Conservation (phyloP, 2,329 filamentous ascomycete genomes). For the Phyllosticta citrichinensis region DNA sequence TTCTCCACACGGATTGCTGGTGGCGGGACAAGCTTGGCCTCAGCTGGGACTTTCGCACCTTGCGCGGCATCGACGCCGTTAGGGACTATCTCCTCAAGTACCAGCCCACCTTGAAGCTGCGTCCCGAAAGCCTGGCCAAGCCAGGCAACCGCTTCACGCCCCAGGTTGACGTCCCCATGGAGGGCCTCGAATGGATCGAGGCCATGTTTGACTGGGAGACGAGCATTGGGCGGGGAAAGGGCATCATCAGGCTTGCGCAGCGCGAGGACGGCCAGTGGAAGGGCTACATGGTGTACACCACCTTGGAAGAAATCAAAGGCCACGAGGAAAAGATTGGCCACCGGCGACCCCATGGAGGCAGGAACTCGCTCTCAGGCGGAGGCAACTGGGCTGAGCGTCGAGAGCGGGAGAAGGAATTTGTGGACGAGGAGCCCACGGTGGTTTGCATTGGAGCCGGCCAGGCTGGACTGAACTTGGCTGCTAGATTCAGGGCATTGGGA, state of each 20-base stretch:
- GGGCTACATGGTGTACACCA: constrained; percentile 54
- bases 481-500: constrained; percentile 31
- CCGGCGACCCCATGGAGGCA: constrained; percentile 46
- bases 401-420: constrained; percentile 20
- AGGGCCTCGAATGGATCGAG: constrained; percentile 46
- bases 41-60: constrained; percentile 46
- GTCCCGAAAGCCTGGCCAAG: constrained; percentile 20
- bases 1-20: constrained; percentile 40
- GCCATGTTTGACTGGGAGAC: constrained; percentile 49
- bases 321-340: constrained; percentile 41
- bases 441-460: constrained; percentile 45
- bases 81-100: constrained; percentile 28
- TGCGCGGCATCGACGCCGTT: constrained; percentile 36
- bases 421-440: constrained; percentile 43
- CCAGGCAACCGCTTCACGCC: constrained; percentile 36
- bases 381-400: constrained; percentile 37
- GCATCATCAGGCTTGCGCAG: constrained; percentile 44
- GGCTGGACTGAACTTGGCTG: constrained; percentile 23
- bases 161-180: constrained; percentile 37
- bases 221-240: constrained; percentile 44
- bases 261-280: constrained; percentile 44
- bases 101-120: constrained; percentile 31
- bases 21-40: constrained; percentile 51
- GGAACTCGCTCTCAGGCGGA: constrained; percentile 52
- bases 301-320: constrained; percentile 44